Percentiles rank a stretch among this genome's conserved stretches.
Conservation (phyloP, 2,329 filamentous ascomycete species). For the Passalora sequoiae region DNA sequence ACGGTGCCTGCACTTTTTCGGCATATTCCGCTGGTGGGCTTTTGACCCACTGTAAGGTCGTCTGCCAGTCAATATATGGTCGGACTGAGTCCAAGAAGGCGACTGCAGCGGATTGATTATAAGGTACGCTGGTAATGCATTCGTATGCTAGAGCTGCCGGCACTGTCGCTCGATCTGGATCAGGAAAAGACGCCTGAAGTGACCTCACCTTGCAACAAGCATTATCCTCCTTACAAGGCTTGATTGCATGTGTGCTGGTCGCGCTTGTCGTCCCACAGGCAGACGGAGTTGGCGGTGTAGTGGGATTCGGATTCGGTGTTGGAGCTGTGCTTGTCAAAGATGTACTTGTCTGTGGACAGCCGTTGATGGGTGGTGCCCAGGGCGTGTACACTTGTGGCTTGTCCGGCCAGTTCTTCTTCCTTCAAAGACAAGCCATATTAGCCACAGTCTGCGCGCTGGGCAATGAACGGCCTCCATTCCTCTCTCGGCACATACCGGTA, state of each 20-base stretch:
- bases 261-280: not conserved
- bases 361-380: too few relatives aligned
- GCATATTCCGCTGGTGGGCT: slow-evolving; percentile 44
- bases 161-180: slow-evolving; percentile 35
- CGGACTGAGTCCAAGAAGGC: slow-evolving; percentile 37
- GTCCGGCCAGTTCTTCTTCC: too few relatives aligned
- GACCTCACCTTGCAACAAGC: slow-evolving; percentile 28
- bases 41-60: slow-evolving; percentile 41
- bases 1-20: slow-evolving; percentile 41
- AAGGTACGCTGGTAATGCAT: slow-evolving; percentile 43
- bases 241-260: slow-evolving; percentile 1
- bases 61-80: slow-evolving; percentile 46
- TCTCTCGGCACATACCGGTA: too few relatives aligned
- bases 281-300: not conserved
- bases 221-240: slow-evolving; percentile 6
- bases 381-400: too few relatives aligned
- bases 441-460: too few relatives aligned
- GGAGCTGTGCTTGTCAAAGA: too few relatives aligned
- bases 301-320: too few relatives aligned
- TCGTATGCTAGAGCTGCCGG: slow-evolving; percentile 43
- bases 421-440: too few relatives aligned
- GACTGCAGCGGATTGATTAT: slow-evolving; percentile 38
- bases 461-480: too few relatives aligned
- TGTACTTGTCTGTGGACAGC: too few relatives aligned
- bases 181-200: slow-evolving; percentile 24